Base-by-base conservation (phyloP, 164 flowering plant genomes). In the Annona cherimola region DNA sequence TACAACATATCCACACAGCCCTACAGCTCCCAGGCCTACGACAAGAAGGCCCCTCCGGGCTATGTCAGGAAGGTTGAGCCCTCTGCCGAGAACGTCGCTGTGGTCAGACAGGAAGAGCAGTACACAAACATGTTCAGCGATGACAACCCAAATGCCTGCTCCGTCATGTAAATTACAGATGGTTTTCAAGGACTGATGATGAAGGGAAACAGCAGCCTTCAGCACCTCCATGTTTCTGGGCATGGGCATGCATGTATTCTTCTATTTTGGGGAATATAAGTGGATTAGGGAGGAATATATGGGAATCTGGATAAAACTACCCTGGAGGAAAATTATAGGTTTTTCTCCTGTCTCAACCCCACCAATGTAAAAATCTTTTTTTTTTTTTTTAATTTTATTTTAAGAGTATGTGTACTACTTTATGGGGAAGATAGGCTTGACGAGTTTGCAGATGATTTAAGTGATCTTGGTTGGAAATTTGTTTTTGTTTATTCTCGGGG, bases 1-100 rank as follows among this genome's bases (percentile, higher is more conserved):
- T 87, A 86, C 85, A 87, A 75, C 35, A 69, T 84, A 74, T 86
- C 87, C 45, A 84, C 89, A 5, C 78, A 88, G 62, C 94, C 98
- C 50, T 93, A 89, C 71, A 79, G 81, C 19, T 79, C 92, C 5
- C 87, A 80, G 42, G 87, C 88, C 65, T 93, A 89, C 75, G 98
- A 93, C 86, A 93, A 93, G 82, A 93, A 88, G 69, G 98, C 98
- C 0, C 98, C 98, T 7, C 79, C 98, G 9, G 86, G 87, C 45
- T 79, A 72, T 72, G 96, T 90, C 8, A 82, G 94, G 67, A 73
- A 63, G 0, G 84, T 88, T 20, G 85, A 77, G 69, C 79, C 81
- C 11, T 76, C 75, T 19, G 69, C 79, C 63, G 14, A 50, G 11
- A 72, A 76, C 44, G 57, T 61, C 16, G 78, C 75, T 65, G 70